Conservation (phyloP, 2,329 filamentous ascomycete species). For the Didymella sp. region DNA sequence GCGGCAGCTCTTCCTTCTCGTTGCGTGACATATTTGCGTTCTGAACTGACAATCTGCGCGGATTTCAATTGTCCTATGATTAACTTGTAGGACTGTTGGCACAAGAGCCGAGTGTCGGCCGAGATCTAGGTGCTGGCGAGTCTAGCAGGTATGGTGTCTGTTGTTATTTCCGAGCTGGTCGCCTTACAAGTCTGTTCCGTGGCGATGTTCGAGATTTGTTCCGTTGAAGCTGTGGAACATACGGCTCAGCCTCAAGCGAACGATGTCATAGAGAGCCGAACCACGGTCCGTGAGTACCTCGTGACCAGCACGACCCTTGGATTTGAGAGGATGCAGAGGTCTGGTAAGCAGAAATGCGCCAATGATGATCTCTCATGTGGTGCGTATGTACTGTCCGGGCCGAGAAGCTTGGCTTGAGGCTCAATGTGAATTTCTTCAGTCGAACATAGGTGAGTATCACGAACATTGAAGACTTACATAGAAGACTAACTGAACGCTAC, state of each 20-base stretch:
- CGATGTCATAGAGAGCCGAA: conserved; percentile 18
- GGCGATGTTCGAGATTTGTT: conserved; percentile 6
- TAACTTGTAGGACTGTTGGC: neutral
- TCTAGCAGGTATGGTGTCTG: neutral
- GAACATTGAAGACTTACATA: neutral
- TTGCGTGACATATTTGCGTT: conserved; percentile 20
- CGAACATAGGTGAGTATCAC: neutral
- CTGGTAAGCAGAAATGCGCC: conserved; percentile 5
- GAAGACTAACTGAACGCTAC: neutral
- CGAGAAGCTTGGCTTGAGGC: conserved; percentile 12
- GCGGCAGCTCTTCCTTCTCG: conserved; percentile 26
- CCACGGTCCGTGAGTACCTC: neutral
- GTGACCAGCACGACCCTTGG: conserved; percentile 1
- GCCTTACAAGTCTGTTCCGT: neutral
- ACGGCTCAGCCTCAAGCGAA: conserved; percentile 19
- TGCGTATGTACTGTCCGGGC: conserved; percentile 6
- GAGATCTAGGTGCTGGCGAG: neutral
- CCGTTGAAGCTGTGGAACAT: conserved; percentile 7
- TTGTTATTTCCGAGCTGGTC: conserved; percentile 1
- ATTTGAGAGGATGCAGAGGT: neutral
- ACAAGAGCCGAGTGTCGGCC: neutral
- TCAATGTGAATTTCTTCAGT: neutral
- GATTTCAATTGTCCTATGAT: neutral
- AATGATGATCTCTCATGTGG: neutral
- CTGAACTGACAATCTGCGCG: neutral